Conservation (phyloP, 164 flowering plant genomes). For the Platanus orientalis region DNA sequence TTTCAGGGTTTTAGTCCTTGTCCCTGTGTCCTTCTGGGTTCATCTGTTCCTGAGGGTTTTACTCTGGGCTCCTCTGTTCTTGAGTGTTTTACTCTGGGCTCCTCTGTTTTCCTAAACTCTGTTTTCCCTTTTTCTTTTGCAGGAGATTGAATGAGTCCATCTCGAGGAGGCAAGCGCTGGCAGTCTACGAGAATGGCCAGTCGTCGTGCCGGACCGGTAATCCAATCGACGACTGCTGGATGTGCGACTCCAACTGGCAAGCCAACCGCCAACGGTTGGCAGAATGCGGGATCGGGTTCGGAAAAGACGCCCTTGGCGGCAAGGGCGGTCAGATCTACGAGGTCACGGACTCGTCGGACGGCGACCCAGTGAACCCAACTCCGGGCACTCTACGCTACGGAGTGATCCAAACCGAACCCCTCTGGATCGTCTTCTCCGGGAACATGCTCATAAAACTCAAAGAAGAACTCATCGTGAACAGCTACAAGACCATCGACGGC, state of each 20-base stretch:
- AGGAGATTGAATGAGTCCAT: too few species aligned
- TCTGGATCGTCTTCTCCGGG: slow-evolving; percentile 39
- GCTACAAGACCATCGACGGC: slow-evolving; percentile 42
- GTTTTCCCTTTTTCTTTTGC: too few species aligned
- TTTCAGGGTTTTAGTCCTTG: too few species aligned
- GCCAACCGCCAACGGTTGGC: background rate
- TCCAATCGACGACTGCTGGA: background rate
- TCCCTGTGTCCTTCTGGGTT: too few species aligned
- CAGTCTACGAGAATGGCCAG: background rate
- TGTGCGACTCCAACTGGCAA: background rate
- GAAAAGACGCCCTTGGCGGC: slow-evolving; percentile 31
- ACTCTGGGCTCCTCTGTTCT: too few species aligned
- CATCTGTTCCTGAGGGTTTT: too few species aligned
- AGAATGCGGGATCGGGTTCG: background rate
- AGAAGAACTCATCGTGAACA: slow-evolving; percentile 37
- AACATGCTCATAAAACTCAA: slow-evolving; percentile 35
- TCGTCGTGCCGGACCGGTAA: background rate
- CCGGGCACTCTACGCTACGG: slow-evolving; percentile 43
- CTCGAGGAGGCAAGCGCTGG: background rate
- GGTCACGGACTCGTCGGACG: slow-evolving; percentile 43
- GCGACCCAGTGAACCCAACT: slow-evolving; percentile 26
- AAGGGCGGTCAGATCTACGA: slow-evolving; percentile 34
- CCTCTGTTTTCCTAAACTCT: too few species aligned
- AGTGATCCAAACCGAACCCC: slow-evolving; percentile 36
- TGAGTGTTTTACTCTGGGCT: too few species aligned